phyloP scores from a whole-genome alignment of 768 basidiomycete species.

The Kwoniella europaea region DNA sequence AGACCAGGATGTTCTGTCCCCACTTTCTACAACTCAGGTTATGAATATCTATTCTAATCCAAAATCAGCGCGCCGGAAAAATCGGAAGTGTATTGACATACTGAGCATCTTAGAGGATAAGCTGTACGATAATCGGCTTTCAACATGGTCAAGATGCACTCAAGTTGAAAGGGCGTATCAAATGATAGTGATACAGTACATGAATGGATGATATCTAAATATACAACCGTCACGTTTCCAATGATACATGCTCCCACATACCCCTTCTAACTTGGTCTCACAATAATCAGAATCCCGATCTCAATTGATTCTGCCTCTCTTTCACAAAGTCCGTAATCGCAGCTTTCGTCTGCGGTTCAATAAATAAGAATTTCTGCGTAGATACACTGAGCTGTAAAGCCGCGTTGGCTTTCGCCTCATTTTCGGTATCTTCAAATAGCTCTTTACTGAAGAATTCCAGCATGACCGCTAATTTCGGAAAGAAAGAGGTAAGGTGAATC shows the following conservation, averaged over 20 bases:
- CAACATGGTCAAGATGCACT: too few species aligned
- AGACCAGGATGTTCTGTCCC: too few species aligned
- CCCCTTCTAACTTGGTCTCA: neutral
- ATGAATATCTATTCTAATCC: neutral
- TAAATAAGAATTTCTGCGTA: conserved; percentile 39
- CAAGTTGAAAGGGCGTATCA: too few species aligned
- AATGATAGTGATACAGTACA: too few species aligned
- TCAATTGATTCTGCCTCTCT: conserved; percentile 37
- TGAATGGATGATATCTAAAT: too few species aligned
- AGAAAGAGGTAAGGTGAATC: neutral
- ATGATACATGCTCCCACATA: neutral
- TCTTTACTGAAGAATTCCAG: conserved; percentile 55
- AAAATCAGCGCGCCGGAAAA: too few species aligned
- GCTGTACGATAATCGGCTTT: too few species aligned
- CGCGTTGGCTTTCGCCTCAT: conserved; percentile 40
- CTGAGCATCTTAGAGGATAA: too few species aligned
- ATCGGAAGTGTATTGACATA: too few species aligned
- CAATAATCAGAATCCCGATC: conserved; percentile 17
- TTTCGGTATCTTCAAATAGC: conserved; percentile 52
- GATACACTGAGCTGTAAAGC: conserved; percentile 41
- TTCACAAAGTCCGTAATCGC: conserved; percentile 44
- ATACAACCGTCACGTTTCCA: neutral
- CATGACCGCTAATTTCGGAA: conserved; percentile 39
- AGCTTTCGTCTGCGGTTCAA: conserved; percentile 46
- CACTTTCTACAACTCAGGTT: too few species aligned